Evolutionary conservation across 805 yeast genomes (phyloP), one percentile per base, ranked within the genome.

Genomic region (Ogataea thermomethanolica): DNA sequence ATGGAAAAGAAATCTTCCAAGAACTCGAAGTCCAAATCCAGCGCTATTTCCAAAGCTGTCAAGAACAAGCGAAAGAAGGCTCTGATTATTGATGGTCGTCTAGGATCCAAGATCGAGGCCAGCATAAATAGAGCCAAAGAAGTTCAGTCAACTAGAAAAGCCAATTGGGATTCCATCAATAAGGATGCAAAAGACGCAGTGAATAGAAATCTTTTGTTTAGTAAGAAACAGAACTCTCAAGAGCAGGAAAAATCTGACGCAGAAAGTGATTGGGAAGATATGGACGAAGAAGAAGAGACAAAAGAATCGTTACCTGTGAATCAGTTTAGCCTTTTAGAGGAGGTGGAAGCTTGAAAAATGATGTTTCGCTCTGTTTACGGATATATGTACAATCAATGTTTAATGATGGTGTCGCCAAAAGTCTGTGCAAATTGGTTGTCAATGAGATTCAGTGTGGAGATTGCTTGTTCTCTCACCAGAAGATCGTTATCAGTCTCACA

Each of bases 91-190:
- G 71, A 70, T 21, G 85, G 82, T 25, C 71, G 73, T 34, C 64
- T 82, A 37, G 71, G 77, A 13, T 71, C 74, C 31, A 84, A 82
- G 56, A 81, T 83, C 29, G 75, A 75, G 48, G 78, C 76, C 50
- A 78, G 87, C 48, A 74, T 80, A 21, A 71, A 72, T 33, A 73
- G 87, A 54, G 81, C 86, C 15, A 79, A 70, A 51, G 74, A 67
- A 49, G 78, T 83, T 22, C 82, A 77, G 51, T 65, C 60, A 14
- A 69, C 82, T 8, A 71, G 93, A 60, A 83, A 81, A 58, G 65
- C 85, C 0, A 81, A 78, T 11, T 84, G 91, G 93, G 89, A 82
- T 35, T 65, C 70, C 31, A 80, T 81, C 39, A 84, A 82, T 55
- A 66, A 73, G 43, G 58, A 61, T 23, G 71, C 79, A 8, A 70